Evolutionary conservation across 2,329 filamentous ascomycete species (phyloP).

Genomic region (Pseudogymnoascus sp.): DNA sequence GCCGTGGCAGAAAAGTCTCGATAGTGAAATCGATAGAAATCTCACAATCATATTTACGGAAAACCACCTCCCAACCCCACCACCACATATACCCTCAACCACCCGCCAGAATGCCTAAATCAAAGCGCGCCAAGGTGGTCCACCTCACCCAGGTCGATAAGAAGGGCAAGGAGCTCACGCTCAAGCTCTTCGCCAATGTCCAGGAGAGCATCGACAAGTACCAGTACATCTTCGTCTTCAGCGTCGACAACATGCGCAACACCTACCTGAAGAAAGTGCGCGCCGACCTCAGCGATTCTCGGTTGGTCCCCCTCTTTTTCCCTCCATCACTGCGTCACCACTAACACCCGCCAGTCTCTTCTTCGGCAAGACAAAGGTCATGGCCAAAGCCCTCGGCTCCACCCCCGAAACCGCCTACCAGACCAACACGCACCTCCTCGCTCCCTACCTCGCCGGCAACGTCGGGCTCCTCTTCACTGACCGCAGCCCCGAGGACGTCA

Average conservation of each 20-base stretch:
- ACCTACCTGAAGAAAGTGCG: constrained; percentile 89
- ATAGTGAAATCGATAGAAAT: constrained; percentile 9
- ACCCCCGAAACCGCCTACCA: constrained; percentile 71
- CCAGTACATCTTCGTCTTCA: constrained; percentile 87
- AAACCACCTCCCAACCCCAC: constrained; percentile 11
- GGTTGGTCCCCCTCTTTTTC: constrained; percentile 43
- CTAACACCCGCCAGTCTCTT: constrained; percentile 57
- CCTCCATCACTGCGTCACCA: neutral
- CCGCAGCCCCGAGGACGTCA: constrained; percentile 58
- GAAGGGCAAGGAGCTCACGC: constrained; percentile 83
- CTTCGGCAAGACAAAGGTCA: constrained; percentile 99
- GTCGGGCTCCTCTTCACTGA: constrained; percentile 89
- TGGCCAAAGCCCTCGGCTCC: constrained; percentile 85
- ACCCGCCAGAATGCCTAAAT: constrained; percentile 70
- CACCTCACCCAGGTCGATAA: constrained; percentile 87
- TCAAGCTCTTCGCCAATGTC: constrained; percentile 80
- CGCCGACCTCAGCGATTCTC: constrained; percentile 72
- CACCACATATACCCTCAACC: neutral
- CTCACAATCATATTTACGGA: constrained; percentile 16
- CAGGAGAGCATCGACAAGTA: constrained; percentile 78
- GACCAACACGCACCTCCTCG: constrained; percentile 64
- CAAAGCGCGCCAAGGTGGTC: constrained; percentile 82
- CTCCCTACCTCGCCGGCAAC: constrained; percentile 64
- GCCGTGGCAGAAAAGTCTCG: constrained; percentile 9
- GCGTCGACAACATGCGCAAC: constrained; percentile 96